Evolutionary conservation across 805 yeast species (phyloP), one percentile per base, ranked within the genome.

Genomic region (Lachancea sp.): DNA sequence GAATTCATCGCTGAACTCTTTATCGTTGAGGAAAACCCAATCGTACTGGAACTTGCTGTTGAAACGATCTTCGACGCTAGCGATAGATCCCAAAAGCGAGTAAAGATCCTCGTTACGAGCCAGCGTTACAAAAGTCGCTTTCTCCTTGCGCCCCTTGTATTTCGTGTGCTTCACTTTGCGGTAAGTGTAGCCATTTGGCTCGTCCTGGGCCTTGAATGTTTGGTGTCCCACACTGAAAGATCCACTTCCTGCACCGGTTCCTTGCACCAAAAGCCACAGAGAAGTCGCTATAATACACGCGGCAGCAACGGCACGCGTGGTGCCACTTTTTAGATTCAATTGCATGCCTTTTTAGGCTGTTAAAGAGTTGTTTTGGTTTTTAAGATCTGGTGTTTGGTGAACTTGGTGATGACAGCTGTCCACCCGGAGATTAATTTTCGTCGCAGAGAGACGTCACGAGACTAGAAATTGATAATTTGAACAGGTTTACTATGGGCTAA

Each of bases 21-120:
- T 81, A 61, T 91, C 91, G 66, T 90, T 90, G 54, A 91, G 69
- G 65, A 90, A 90, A 13, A 89, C 90, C 96, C 96, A 90, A 61
- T 88, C 95, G 63, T 90, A 90, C 52, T 85, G 78, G 67, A 59
- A 89, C 50, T 80, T 70, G 41, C 66, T 63, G 69, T 91, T 89
- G 70, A 89, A 89, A 45, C 90, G 75, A 63, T 83, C 87, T 70
- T 87, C 95, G 32, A 86, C 76, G 47, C 75, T 71, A 46, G 82
- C 73, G 48, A 88, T 81, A 5, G 93, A 78, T 38, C 69, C 72
- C 30, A 82, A 51, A 41, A 85, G 68, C n/a, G 70, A 72, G 53
- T 68, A 58, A 49, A 84, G 60, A 55, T 86, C 95, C 22, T 67
- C 57, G 64, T 86, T 81, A 58, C 93, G 73, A 30, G 87, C 87